Evolutionary conservation across 2,329 filamentous ascomycete genomes (phyloP), one percentile per base, ranked within the genome.

Genomic region (Ascochyta koolunga): DNA sequence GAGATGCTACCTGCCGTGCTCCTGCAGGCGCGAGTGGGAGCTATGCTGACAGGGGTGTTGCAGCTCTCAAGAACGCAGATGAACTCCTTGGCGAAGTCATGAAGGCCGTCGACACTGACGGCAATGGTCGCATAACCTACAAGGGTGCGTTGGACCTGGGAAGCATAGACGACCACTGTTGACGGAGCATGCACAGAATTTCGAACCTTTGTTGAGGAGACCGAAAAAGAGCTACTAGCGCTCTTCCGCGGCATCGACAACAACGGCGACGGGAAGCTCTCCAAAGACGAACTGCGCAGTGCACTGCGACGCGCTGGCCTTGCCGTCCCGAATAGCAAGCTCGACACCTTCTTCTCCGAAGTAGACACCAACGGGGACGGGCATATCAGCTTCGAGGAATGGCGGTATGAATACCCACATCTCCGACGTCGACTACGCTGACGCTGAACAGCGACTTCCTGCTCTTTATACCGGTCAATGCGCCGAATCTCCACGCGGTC

Each of bases 311-410:
- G 82, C 46, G 89, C 91, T 33, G 93, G 93, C 29, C 81, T 99
- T 44, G 83, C 86, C 8, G 88, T 98, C 11, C 89, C 92, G 19
- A 86, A 82, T 63, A 84, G 87, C 49, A 89, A 91, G 69, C 79
- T 99, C 39, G 85, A 91, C 60, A 84, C 87, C 59, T 98, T 99
- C 79, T 97, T 99, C 72, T 79, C 84, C 60, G 89, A 96, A 72
- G 89, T 99, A 66, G 95, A 99, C 74, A 83, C 85, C 70, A 93
- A 99, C 77, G 85, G 88, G 64, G 93, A 99, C 73, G 92, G 92
- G 2, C 80, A 81, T 60, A 96, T 98, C 65, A 92, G 83, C 59
- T 98, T 96, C 76, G 87, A 91, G 62, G 95, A 99, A 82, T 98
- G 95, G 95, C 88, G 93, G 93, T 97, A 86, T 77, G 88, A n/a